These are phyloP conservation scores for Nymphaea thermarum DNA, from an alignment of 164 flowering plant species.

Conservation along the genomic window DNA sequence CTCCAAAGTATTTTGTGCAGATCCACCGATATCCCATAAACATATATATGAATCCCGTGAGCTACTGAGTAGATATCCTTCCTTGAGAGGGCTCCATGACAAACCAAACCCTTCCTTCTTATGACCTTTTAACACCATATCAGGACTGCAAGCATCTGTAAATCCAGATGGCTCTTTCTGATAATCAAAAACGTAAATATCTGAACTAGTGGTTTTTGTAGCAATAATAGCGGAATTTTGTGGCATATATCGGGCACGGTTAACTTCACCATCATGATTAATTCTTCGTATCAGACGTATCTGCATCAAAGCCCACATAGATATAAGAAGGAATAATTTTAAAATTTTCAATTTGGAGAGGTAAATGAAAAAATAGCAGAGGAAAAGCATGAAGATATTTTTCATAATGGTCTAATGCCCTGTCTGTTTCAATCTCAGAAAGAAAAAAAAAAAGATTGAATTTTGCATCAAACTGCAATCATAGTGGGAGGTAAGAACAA, in stretches of 20 bases:
- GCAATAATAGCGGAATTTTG: conserved; percentile 63
- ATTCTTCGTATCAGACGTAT: conserved; percentile 58
- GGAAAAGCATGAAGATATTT: background rate
- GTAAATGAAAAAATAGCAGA: background rate
- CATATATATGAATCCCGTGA: conserved; percentile 77
- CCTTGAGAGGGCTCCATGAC: conserved; percentile 78
- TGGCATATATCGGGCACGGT: conserved; percentile 74
- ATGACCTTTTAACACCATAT: conserved; percentile 74
- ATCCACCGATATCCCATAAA: conserved; percentile 67
- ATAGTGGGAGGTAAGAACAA: too few species aligned
- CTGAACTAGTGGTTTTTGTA: conserved; percentile 63
- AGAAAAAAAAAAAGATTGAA: too few species aligned
- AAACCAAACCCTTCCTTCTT: conserved; percentile 84
- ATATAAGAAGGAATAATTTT: background rate
- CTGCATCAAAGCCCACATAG: conserved; percentile 17
- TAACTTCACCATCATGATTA: conserved; percentile 80
- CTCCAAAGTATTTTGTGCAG: conserved; percentile 44
- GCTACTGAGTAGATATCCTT: conserved; percentile 78
- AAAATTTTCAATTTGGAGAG: background rate
- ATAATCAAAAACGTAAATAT: conserved; percentile 62
- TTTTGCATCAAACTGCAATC: too few species aligned
- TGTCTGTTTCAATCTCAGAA: too few species aligned
- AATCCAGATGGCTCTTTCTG: conserved; percentile 26
- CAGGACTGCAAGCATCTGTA: conserved; percentile 46
- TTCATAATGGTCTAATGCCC: background rate